These are phyloP conservation scores for Nakazawaea sp. DNA, from an alignment of 805 yeast species.

Conservation along the genomic window DNA sequence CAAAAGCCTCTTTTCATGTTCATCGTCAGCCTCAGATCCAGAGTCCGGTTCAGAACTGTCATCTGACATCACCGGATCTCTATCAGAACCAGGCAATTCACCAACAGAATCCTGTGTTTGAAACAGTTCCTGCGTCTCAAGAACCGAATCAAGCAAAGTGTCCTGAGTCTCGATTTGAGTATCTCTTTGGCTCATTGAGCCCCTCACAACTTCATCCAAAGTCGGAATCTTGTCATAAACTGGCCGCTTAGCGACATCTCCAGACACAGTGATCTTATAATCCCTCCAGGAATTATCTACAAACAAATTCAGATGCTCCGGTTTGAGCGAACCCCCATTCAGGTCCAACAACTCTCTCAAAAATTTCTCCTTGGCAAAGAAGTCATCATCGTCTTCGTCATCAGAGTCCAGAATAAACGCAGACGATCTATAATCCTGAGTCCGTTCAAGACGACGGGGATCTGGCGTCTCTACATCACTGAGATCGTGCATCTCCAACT, in stretches of 20 bases:
- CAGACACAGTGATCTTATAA: conserved; percentile 6
- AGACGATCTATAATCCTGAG: conserved; percentile 34
- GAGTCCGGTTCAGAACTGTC: background rate
- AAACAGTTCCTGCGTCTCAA: background rate
- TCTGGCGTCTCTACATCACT: conserved; percentile 23
- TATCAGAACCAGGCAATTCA: background rate
- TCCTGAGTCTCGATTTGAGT: background rate
- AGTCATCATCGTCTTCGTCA: conserved; percentile 42
- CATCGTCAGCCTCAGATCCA: background rate
- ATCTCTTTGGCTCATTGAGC: background rate
- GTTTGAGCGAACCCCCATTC: conserved; percentile 7
- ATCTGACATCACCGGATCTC: background rate
- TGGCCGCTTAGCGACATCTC: background rate
- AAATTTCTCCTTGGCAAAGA: conserved; percentile 45
- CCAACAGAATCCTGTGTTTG: background rate
- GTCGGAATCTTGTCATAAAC: background rate
- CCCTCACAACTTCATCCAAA: conserved; percentile 2
- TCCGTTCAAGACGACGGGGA: conserved; percentile 5
- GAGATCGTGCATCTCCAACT: conserved; percentile 22
- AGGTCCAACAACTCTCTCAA: conserved; percentile 9
- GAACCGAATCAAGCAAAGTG: background rate
- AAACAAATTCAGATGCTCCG: conserved; percentile 9
- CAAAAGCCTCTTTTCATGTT: background rate
- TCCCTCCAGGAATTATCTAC: conserved; percentile 8
- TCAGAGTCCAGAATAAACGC: conserved; percentile 54